Evolutionary conservation across 2,329 filamentous ascomycete species (phyloP), one percentile per base, ranked within the genome.

Genomic region (Paecilomyces fulvus): DNA sequence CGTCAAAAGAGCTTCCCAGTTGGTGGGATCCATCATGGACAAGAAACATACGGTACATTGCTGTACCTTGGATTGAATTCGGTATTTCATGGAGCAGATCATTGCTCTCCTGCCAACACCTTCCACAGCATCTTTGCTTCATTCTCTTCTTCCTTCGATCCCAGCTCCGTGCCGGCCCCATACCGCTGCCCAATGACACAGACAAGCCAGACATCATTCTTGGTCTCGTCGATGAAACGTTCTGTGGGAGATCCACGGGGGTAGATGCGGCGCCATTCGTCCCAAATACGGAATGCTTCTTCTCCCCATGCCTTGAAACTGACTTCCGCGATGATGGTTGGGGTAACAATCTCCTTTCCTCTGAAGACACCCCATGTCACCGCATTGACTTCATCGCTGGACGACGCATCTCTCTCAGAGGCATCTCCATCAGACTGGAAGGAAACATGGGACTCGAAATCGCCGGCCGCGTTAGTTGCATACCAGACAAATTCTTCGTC

Each of bases 291-390:
- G 76, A 94, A 99, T 0, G 94, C 92, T 79, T 99, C 94, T 69
- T 97, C 94, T 56, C 85, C 83, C 94, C 94, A 99, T 7, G 92
- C 90, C 60, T 85, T 82, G 80, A 97, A 97, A 70, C 89, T 94
- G 53, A 96, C 90, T 64, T 92, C 89, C 71, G 97, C 92, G 66
- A 97, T 95, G 67, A 97, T 97, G 1, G 92, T 97, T 2, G 92
- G 92, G 21, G 92, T 95, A 57, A 95, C 83, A 68, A 97, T 97
- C 73, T 97, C 92, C 75, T 96, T 96, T 48, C 90, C 90, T 0
- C 89, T 88, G 74, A 97, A 97, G 0, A 91, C 90, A 53, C 92
- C 92, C 92, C 92, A 97, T 0, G 94, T 99, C 1, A 99, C 94
- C 0, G 92, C 91, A 67, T 97, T 96, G 30, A 95, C 92, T 65